A percentile compares a stretch with the other conserved stretches of the same genome.
phyloP scores from a whole-genome alignment of 192 early-diverging fungal genomes.

The Coemansia sp. region DNA sequence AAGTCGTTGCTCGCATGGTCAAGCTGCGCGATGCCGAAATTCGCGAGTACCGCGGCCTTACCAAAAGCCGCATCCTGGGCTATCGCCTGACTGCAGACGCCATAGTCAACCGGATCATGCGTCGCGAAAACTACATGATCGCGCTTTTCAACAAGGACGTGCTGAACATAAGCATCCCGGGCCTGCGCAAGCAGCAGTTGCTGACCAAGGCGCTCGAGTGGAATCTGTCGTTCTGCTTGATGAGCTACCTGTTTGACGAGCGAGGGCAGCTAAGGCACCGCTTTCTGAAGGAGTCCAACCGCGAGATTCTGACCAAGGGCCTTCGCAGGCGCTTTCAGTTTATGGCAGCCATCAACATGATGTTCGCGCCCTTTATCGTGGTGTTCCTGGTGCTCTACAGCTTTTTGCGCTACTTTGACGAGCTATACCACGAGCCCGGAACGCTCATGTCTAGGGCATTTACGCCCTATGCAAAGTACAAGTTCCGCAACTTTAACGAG shows the following conservation, averaged over 20 bases:
- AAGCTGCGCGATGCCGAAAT: slow-evolving; percentile 67
- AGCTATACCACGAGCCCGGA: slow-evolving; percentile 76
- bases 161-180: slow-evolving; percentile 73
- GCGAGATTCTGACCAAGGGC: slow-evolving; percentile 62
- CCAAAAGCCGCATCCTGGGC: slow-evolving; percentile 45
- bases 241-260: slow-evolving; percentile 86
- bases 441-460: slow-evolving; percentile 77
- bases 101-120: slow-evolving; percentile 93
- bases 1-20: slow-evolving; percentile 73
- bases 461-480: slow-evolving; percentile 84
- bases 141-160: slow-evolving; percentile 93
- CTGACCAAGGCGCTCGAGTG: slow-evolving; percentile 90
- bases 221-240: slow-evolving; percentile 84
- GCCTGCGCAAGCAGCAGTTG: slow-evolving; percentile 55
- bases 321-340: slow-evolving; percentile 76
- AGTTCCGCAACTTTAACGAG: slow-evolving; percentile 97
- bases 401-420: slow-evolving; percentile 94
- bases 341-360: slow-evolving; percentile 81
- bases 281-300: slow-evolving; percentile 73
- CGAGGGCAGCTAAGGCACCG: slow-evolving; percentile 75
- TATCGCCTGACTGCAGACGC: slow-evolving; percentile 64
- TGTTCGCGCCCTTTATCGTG: slow-evolving; percentile 86
- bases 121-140: slow-evolving; percentile 96
- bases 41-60: slow-evolving; percentile 48
- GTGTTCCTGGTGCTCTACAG: slow-evolving; percentile 76